A percentile compares a stretch with the other conserved stretches of the same genome.
Evolutionary conservation across 1,284 basidiomycete species (phyloP).

Genomic region (Vanrija sp.): DNA sequence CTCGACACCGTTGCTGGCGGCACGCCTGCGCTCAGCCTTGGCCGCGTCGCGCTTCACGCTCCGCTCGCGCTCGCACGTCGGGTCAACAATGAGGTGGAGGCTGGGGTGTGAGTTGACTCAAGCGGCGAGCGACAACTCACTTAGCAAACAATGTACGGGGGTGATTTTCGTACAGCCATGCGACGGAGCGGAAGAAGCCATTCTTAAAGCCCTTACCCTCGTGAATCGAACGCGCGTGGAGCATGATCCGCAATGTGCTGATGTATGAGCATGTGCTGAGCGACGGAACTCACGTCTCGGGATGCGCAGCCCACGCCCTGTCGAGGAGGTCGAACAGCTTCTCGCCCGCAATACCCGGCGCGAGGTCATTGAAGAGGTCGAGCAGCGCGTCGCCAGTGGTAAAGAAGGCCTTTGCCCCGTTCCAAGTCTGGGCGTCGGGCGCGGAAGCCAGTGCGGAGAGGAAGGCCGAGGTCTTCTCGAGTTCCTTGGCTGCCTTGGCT

Average conservation of each 20-base stretch:
- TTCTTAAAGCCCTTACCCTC: conserved; percentile 34
- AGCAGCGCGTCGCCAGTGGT: conserved; percentile 20
- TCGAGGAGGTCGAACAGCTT: conserved; percentile 18
- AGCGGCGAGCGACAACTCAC: conserved; percentile 8
- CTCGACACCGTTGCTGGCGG: conserved; percentile 12
- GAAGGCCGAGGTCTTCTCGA: conserved; percentile 11
- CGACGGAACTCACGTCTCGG: conserved; percentile 19
- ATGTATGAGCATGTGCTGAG: no score
- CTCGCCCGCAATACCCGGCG: conserved; percentile 12
- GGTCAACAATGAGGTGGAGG: conserved; percentile 28
- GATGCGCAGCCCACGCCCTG: conserved; percentile 23
- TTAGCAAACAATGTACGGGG: conserved; percentile 31
- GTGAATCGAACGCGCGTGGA: conserved; percentile 36
- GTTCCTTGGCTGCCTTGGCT: not conserved
- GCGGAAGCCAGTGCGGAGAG: conserved; percentile 14
- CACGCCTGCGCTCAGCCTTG: conserved; percentile 6
- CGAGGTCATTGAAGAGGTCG: conserved; percentile 28
- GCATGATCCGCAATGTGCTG: conserved; percentile 25
- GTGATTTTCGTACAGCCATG: conserved; percentile 32
- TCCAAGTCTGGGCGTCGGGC: conserved; percentile 19
- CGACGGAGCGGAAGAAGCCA: conserved; percentile 21
- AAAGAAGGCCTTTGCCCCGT: conserved; percentile 19
- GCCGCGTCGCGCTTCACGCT: conserved; percentile 17
- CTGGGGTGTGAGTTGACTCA: conserved; percentile 5
- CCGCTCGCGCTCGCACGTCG: conserved; percentile 25